Base-by-base conservation (phyloP, 139 green algal genomes). In the Eudorina sp. region DNA sequence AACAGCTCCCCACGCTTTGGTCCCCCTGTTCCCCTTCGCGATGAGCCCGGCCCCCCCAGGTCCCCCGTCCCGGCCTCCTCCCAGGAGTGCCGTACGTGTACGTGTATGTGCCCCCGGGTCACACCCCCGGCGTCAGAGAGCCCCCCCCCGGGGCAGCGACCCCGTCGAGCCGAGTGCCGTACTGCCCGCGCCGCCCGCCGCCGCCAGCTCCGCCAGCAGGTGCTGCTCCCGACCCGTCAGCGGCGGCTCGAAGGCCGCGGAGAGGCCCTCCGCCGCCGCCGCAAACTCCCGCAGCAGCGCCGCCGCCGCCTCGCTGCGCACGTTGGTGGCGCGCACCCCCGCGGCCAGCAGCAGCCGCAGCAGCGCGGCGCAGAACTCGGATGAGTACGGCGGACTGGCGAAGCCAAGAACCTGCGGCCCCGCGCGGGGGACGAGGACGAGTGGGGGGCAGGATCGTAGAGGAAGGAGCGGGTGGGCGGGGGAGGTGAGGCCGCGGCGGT, bases 271-370 rank as follows among this genome's bases (percentile, higher is more conserved):
- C 40, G 60, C 80, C 43, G 60, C 80, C 40, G 21, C 11, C 43
- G 60, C 60, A 60, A 86, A 86, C 80, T 86, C 80, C 29, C 80
- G 80, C 80, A 86, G 60, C 80, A 86, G 45, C 80, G 80, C 80
- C 58, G 60, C 80, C 40, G 41, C n/a, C 29, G 8, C 80, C 58
- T 76, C 80, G 4, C 27, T 45, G 16, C 80, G 80, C 40, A 86
- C 60, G 80, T 86, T 62, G 60, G 55, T 86, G 19, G 60, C 60
- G 6, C 80, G 80, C 80, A 86, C 40, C 0, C 80, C 80, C 41
- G 60, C 80, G 6, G 60, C 60, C 80, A 86, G 60, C 80, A 86
- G 80, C 60, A 86, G 60, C 58, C 80, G 80, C 80, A 86, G 60
- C 80, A 86, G 43, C 41, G 29, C 16, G 16, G 16, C 60, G 45